Evolutionary conservation across 768 basidiomycete species (phyloP), one percentile per base, ranked within the genome.

Genomic region (Tephrocybe sp.): DNA sequence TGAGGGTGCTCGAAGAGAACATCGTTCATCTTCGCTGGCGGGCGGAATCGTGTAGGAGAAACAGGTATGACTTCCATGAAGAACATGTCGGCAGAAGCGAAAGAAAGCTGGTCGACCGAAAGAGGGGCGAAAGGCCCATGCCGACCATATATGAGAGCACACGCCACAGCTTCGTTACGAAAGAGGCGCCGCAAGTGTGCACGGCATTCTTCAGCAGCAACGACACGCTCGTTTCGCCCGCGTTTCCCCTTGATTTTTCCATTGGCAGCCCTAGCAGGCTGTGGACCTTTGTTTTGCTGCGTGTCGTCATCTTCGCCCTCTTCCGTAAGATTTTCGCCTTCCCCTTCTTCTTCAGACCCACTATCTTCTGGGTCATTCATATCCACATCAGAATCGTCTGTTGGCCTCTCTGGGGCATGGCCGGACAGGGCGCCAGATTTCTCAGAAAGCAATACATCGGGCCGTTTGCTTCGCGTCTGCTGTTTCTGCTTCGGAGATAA

Each of bases 1-100:
- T 98, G 95, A 0, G 93, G 83, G 68, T 97, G 94, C 63, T 99
- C 97, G 67, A 98, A 97, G 0, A 97, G 75, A 37, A 83, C 86
- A 47, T 94, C 97, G 45, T 84, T 91, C 85, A 98, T 80, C 61
- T 84, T 88, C 2, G 91, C 80, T 2, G 97, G 89, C 3, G 97
- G 97, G 39, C 97, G 84, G 76, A 98, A 99, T 29, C 95, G 89
- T 6, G 92, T 95, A 13, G 97, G 97, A 13, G 94, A 80, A 16
- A 98, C 89, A 24, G 92, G 84, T 18, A 99, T 66, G 45, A 90
- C 92, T 27, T 94, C 90, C 73, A 97, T 74, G 76, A 99, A 99
- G 69, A 98, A 98, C 81, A 98, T 93, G 64, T 98, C 97, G 37
- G 94, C 88, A 24, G 83, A 86, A 8, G 87, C 87, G 24, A 79